A percentile compares a stretch with the other conserved stretches of the same genome.
Evolutionary conservation across 805 yeast species (phyloP).

Genomic region (Wickerhamomyces silvicola): DNA sequence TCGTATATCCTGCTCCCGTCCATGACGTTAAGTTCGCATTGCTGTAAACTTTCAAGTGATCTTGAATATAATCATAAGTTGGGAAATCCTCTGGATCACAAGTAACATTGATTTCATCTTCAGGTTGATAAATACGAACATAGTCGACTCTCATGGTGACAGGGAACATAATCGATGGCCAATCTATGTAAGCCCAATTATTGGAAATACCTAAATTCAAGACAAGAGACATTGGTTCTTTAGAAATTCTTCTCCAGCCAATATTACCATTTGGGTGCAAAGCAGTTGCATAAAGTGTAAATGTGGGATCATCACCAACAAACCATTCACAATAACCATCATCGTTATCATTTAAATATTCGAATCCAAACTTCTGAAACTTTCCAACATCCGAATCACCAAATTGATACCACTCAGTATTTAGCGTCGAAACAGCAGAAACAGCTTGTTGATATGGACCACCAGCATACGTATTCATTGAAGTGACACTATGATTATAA

Average conservation of each 20-base stretch:
- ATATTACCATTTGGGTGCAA: constrained; percentile 88
- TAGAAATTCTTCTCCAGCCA: constrained; percentile 72
- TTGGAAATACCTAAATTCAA: constrained; percentile 86
- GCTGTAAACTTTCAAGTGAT: constrained; percentile 62
- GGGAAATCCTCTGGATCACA: constrained; percentile 89
- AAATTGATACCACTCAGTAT: constrained; percentile 73
- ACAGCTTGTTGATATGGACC: constrained; percentile 94
- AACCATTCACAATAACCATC: constrained; percentile 81
- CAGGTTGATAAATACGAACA: constrained; percentile 89
- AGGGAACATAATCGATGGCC: constrained; percentile 80
- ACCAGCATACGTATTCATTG: constrained; percentile 85
- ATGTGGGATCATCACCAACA: constrained; percentile 75
- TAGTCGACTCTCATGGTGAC: constrained; percentile 70
- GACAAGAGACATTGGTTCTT: constrained; percentile 90
- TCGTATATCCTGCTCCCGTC: constrained; percentile 64
- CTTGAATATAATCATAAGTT: constrained; percentile 73
- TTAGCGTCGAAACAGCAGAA: constrained; percentile 74
- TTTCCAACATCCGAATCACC: constrained; percentile 42
- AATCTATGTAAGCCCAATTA: constrained; percentile 91
- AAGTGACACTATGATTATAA: constrained; percentile 59
- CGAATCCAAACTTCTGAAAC: constrained; percentile 74
- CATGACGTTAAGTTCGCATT: constrained; percentile 69
- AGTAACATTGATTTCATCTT: constrained; percentile 49
- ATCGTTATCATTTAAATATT: constrained; percentile 64
- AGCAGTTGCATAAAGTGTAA: constrained; percentile 66